phyloP scores from a whole-genome alignment of 768 basidiomycete genomes.

The Dendrothele bispora region DNA sequence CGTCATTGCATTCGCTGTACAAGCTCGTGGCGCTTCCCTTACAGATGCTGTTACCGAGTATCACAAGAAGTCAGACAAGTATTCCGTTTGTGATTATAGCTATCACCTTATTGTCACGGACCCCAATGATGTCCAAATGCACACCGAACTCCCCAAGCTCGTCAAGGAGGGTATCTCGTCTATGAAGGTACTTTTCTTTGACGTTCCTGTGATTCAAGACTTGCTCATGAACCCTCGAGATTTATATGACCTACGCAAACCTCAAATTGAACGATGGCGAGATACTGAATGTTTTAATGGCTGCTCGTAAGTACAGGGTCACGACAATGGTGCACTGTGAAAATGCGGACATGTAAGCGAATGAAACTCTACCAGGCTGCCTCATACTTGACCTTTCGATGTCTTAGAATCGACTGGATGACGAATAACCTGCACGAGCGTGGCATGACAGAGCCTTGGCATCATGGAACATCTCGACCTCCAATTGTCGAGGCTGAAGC shows the following conservation, averaged over 20 bases:
- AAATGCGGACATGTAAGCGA: constrained; percentile 13
- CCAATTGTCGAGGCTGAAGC: constrained; percentile 19
- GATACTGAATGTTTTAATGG: constrained; percentile 30
- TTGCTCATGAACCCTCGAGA: not conserved
- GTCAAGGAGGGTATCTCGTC: constrained; percentile 31
- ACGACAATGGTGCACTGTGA: constrained; percentile 19
- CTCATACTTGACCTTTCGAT: not conserved
- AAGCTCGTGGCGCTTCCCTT: constrained; percentile 20
- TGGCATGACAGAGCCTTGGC: constrained; percentile 17
- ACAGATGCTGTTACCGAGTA: constrained; percentile 30
- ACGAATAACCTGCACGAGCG: constrained; percentile 12
- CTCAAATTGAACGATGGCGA: constrained; percentile 30
- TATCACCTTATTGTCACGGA: constrained; percentile 36
- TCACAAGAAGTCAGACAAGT: constrained; percentile 25
- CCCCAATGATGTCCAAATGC: constrained; percentile 28
- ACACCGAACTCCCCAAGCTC: constrained; percentile 30
- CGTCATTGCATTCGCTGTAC: constrained; percentile 35
- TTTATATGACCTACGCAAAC: constrained; percentile 33
- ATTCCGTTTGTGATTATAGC: constrained; percentile 28
- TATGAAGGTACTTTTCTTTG: constrained; percentile 23
- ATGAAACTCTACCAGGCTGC: too few relatives aligned
- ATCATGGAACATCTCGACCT: constrained; percentile 16
- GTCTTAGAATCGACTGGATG: constrained; percentile 15
- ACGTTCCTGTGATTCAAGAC: not conserved
- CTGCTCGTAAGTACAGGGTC: constrained; percentile 19